Base-by-base conservation (phyloP, 352 stramenopile genomes). In the Globisporangium nagaii region DNA sequence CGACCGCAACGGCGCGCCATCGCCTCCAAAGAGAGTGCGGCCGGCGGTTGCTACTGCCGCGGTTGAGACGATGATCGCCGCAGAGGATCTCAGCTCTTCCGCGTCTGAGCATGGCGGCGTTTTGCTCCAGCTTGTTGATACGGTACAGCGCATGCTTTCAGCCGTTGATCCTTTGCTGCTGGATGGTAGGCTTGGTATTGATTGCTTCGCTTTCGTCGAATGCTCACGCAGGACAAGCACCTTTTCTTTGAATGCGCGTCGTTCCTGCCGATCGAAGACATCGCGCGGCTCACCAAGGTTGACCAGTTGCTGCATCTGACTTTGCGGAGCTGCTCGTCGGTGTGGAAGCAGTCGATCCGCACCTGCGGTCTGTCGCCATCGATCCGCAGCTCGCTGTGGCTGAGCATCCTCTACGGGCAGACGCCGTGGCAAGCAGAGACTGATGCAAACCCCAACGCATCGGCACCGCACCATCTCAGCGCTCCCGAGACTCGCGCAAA, bases 271-370 rank as follows among this genome's bases (percentile, higher is more conserved):
- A 47, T 82, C 28, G 70, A 81, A 60, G 74, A 83, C n/a, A 67
- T 84, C 24, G 73, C 58, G 0, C 55, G 41, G 1, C 37, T 86
- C 9, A 62, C 65, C 4, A 81, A 74, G 48, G 63, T 72, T 12
- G 63, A 58, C 24, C 60, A 24, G 3, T 2, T 25, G 7, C 13
- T 69, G 32, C 58, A 68, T 42, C 1, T n/a, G 0, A 60, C 50
- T 0, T 41, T 76, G 1, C 32, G 36, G 2, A 54, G 65, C 15
- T 81, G 65, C 31, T 62, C 80, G n/a, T 67, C 83, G 0, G 56
- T 86, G 2, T 93, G 83, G 83, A 90, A 90, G 48, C 84, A 82
- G 42, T 79, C 68, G 32, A 86, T 93, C 49, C 71, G 83, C 10
- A 66, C 70, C 9, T 69, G 75, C 32, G 74, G 77, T 9, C 37